phyloP scores from a whole-genome alignment of 2,329 filamentous ascomycete species.

The Apiospora aurea region DNA sequence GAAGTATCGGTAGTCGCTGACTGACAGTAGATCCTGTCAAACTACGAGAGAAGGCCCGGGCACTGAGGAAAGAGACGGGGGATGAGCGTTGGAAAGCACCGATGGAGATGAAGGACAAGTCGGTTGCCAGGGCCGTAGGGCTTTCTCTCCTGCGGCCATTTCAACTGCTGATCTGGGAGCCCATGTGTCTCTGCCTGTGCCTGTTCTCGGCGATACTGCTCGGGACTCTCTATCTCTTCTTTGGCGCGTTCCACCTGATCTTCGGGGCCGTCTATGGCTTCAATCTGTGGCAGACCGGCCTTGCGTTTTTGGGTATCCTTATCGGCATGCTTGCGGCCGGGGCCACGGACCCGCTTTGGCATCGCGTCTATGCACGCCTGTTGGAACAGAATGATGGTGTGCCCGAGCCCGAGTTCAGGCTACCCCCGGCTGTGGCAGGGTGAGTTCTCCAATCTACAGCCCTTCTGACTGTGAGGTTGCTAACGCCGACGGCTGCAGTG shows the following conservation, averaged over 20 bases:
- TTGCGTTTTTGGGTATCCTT: slow-evolving; percentile 77
- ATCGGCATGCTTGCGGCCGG: slow-evolving; percentile 72
- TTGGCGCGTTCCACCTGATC: slow-evolving; percentile 84
- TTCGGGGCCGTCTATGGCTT: slow-evolving; percentile 79
- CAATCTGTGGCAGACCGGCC: slow-evolving; percentile 79
- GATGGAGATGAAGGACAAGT: slow-evolving; percentile 75
- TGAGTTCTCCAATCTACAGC: background rate
- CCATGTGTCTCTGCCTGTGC: slow-evolving; percentile 85
- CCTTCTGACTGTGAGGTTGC: background rate
- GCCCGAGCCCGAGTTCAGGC: slow-evolving; percentile 85
- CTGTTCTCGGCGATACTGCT: slow-evolving; percentile 85
- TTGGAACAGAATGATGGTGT: slow-evolving; percentile 58
- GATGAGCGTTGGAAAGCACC: slow-evolving; percentile 79
- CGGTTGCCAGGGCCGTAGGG: slow-evolving; percentile 67
- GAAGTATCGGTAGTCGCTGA: background rate
- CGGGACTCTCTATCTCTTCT: slow-evolving; percentile 89
- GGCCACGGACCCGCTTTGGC: slow-evolving; percentile 71
- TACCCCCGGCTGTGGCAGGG: slow-evolving; percentile 78
- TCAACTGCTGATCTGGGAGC: slow-evolving; percentile 80
- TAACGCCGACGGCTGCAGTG: slow-evolving; percentile 37
- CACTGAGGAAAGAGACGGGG: slow-evolving; percentile 76
- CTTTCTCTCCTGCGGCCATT: slow-evolving; percentile 73
- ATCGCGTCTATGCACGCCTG: slow-evolving; percentile 63
- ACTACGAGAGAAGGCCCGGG: slow-evolving; percentile 74
- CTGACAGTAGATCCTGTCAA: slow-evolving; percentile 64